Evolutionary conservation across 257 asterid genomes (phyloP).

Genomic region (Solanum medicagineum): DNA sequence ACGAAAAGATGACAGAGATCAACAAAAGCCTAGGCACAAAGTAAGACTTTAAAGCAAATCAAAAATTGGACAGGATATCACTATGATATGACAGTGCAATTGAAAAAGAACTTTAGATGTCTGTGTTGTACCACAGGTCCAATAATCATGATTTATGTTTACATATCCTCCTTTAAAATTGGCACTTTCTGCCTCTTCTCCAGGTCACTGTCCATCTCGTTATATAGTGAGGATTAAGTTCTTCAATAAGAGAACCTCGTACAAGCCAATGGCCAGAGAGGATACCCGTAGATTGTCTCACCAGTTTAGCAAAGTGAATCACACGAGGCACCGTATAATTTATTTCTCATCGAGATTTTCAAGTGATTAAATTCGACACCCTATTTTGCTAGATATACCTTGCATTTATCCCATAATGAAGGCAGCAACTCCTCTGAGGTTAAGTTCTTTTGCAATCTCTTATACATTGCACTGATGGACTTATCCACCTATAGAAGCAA

Average conservation of each 20-base stretch:
- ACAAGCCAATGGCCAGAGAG: not conserved
- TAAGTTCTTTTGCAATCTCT: constrained; percentile 77
- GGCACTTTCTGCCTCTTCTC: not conserved
- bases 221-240: not conserved
- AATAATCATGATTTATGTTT: not conserved
- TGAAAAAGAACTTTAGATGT: not conserved
- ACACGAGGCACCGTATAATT: not conserved
- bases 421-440: constrained; percentile 94
- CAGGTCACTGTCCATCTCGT: not conserved
- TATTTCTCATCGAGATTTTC: not conserved
- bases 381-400: constrained; percentile 37
- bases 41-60: not conserved
- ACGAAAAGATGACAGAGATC: not conserved
- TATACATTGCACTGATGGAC: constrained; percentile 69
- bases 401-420: constrained; percentile 97
- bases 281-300: not conserved
- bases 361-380: not conserved
- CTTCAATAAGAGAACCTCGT: not conserved
- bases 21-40: not conserved
- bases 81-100: not conserved
- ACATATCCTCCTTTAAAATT: not conserved
- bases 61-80: not conserved
- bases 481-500: constrained; percentile 64
- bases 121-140: not conserved
- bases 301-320: not conserved